phyloP scores from a whole-genome alignment of 495 filamentous ascomycete genomes.

The Clavariopsis aquatica region DNA sequence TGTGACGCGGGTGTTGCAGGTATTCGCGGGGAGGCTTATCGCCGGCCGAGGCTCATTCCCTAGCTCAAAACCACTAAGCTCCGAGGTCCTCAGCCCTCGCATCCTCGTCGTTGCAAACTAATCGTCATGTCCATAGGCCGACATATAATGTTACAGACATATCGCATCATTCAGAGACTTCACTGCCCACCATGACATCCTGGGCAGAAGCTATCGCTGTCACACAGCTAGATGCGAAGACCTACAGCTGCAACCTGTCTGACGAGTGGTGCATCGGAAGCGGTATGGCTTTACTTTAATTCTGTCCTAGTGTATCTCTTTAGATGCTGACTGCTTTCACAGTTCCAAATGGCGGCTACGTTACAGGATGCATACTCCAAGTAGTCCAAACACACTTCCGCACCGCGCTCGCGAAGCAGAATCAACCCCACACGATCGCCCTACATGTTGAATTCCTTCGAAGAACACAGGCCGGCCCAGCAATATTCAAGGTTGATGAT shows the following conservation, averaged over 20 bases:
- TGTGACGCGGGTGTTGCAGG: neutral
- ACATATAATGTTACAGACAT: neutral
- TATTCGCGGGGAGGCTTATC: neutral
- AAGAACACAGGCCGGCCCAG: slow-evolving; percentile 65
- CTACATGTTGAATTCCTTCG: slow-evolving; percentile 75
- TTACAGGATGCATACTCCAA: slow-evolving; percentile 63
- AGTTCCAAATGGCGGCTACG: slow-evolving; percentile 86
- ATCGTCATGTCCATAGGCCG: neutral
- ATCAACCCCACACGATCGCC: slow-evolving; percentile 64
- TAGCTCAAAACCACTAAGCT: neutral
- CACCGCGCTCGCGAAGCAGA: slow-evolving; percentile 60
- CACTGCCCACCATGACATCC: slow-evolving; percentile 29
- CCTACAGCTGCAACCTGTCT: slow-evolving; percentile 60
- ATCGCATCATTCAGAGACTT: neutral
- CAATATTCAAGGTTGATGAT: slow-evolving; percentile 65
- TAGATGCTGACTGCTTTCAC: slow-evolving; percentile 41
- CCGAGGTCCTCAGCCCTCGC: neutral
- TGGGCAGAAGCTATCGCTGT: slow-evolving; percentile 63
- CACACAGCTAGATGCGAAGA: slow-evolving; percentile 57
- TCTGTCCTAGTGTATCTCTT: neutral
- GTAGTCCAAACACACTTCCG: slow-evolving; percentile 64
- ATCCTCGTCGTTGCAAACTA: neutral
- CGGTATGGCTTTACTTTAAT: slow-evolving; percentile 47
- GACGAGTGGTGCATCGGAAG: slow-evolving; percentile 73
- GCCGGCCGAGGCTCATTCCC: neutral